A percentile compares a stretch with the other conserved stretches of the same genome.
Conservation (phyloP, 192 early-diverging fungal genomes). For the Gamsiella multidivaricata region DNA sequence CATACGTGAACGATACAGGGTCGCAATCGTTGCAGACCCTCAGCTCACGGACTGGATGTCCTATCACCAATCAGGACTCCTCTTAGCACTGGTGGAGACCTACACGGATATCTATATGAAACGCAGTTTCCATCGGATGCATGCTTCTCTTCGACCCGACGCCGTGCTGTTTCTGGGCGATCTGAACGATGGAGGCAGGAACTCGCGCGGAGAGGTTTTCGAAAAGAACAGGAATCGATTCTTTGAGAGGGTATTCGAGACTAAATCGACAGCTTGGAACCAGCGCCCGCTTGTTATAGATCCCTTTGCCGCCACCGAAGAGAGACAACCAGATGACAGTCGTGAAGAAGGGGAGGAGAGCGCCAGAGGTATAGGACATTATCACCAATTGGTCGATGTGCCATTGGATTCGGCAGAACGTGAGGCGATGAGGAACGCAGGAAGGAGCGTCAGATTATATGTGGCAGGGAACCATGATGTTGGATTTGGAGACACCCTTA, state of each 20-base stretch:
- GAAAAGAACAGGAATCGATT: conserved; percentile 52
- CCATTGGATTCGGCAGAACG: conserved; percentile 12
- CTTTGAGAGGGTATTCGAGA: conserved; percentile 13
- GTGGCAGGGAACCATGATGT: conserved; percentile 96
- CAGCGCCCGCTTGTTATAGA: conserved; percentile 22
- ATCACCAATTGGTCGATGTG: conserved; percentile 9
- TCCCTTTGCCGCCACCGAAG: conserved; percentile 38
- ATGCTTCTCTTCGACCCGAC: conserved; percentile 67
- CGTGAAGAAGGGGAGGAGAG: conserved; percentile 59
- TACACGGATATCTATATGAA: conserved; percentile 90
- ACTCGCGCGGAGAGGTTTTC: conserved; percentile 49
- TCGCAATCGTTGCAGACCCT: conserved; percentile 89
- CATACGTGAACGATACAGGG: conserved; percentile 28
- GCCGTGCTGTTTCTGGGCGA: conserved; percentile 85
- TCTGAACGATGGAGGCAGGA: conserved; percentile 83
- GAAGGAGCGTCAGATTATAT: conserved; percentile 60
- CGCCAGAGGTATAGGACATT: conserved; percentile 11
- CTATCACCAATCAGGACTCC: conserved; percentile 75
- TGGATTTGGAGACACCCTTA: conserved; percentile 77
- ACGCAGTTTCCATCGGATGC: conserved; percentile 77
- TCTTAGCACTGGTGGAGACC: conserved; percentile 74
- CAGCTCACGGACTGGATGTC: conserved; percentile 94
- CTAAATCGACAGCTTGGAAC: conserved; percentile 16
- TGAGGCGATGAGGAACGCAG: conserved; percentile 16
- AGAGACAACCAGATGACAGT: conserved; percentile 36